A percentile compares a stretch with the other conserved stretches of the same genome.
Evolutionary conservation across 192 early-diverging fungal genomes (phyloP).

Genomic region (Umbelopsis vinacea): DNA sequence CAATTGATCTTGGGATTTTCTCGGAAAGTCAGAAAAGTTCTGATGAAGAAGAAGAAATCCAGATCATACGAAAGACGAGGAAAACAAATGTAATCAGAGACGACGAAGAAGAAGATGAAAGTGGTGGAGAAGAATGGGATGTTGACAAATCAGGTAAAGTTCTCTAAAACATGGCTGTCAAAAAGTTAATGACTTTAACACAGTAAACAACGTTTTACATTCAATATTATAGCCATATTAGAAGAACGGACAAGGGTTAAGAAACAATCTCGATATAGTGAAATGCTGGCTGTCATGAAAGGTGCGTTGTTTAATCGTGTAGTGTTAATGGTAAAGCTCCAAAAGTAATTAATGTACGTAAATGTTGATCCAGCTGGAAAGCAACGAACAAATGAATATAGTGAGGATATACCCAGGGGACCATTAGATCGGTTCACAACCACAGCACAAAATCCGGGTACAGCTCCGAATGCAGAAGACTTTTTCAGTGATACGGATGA

Average conservation of each 20-base stretch:
- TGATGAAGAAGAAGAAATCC: not conserved
- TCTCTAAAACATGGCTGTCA: too few relatives aligned
- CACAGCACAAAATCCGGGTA: not conserved
- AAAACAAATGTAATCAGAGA: not conserved
- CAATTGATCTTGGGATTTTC: not conserved
- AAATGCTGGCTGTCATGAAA: not conserved
- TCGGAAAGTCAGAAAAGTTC: not conserved
- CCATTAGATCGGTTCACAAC: conserved; percentile 1
- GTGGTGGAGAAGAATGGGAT: conserved; percentile 4
- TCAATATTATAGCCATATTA: conserved; percentile 2
- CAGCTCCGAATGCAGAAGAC: not conserved
- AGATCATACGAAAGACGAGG: too few relatives aligned
- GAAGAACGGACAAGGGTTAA: not conserved
- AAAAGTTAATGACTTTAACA: not conserved
- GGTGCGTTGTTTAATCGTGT: not conserved
- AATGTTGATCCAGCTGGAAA: not conserved
- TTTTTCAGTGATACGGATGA: not conserved
- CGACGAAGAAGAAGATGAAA: not conserved
- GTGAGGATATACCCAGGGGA: not conserved
- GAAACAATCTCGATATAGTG: conserved; percentile 14
- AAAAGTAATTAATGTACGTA: not conserved
- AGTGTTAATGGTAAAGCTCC: not conserved
- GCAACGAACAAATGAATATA: not conserved
- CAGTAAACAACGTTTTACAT: not conserved
- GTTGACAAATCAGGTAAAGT: conserved; percentile 7